phyloP scores from a whole-genome alignment of 176 grass and related monocot genomes.

The Avena insularis region DNA sequence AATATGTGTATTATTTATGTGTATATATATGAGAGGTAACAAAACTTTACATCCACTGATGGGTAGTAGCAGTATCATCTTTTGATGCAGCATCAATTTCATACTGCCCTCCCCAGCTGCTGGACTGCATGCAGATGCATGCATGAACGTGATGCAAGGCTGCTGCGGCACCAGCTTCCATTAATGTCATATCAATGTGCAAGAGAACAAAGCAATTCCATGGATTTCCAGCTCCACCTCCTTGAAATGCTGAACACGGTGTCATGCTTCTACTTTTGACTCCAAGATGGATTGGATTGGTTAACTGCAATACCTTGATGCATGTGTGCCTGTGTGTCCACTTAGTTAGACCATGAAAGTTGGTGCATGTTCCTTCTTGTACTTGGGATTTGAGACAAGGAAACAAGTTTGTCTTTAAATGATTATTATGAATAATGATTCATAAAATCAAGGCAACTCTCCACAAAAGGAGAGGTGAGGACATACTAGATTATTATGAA shows the following conservation, averaged over 20 bases:
- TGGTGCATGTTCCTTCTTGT: slow-evolving; percentile 25
- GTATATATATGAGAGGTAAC: neutral
- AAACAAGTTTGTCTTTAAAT: slow-evolving; percentile 29
- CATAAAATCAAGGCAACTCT: slow-evolving; percentile 26
- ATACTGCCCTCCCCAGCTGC: slow-evolving; percentile 37
- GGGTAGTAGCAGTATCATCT: slow-evolving; percentile 26
- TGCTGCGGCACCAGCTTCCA: slow-evolving; percentile 62
- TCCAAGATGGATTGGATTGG: slow-evolving; percentile 12
- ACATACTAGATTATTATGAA: slow-evolving; percentile 2
- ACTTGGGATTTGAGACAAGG: slow-evolving; percentile 40
- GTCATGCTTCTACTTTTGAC: neutral
- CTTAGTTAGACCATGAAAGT: slow-evolving; percentile 29
- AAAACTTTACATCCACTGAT: slow-evolving; percentile 8
- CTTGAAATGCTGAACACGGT: slow-evolving; percentile 41
- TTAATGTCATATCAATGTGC: slow-evolving; percentile 61
- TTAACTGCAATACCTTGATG: slow-evolving; percentile 1
- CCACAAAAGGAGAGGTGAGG: slow-evolving; percentile 24
- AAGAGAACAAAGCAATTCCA: slow-evolving; percentile 60
- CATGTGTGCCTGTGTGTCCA: neutral
- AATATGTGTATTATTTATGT: neutral
- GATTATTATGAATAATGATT: slow-evolving; percentile 11
- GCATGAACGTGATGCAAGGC: slow-evolving; percentile 42
- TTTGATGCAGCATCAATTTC: slow-evolving; percentile 65
- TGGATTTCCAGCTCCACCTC: slow-evolving; percentile 26
- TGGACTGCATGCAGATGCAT: slow-evolving; percentile 34